These are phyloP conservation scores for Lipomyces sp. DNA, from an alignment of 805 yeast genomes.

Conservation along the genomic window DNA sequence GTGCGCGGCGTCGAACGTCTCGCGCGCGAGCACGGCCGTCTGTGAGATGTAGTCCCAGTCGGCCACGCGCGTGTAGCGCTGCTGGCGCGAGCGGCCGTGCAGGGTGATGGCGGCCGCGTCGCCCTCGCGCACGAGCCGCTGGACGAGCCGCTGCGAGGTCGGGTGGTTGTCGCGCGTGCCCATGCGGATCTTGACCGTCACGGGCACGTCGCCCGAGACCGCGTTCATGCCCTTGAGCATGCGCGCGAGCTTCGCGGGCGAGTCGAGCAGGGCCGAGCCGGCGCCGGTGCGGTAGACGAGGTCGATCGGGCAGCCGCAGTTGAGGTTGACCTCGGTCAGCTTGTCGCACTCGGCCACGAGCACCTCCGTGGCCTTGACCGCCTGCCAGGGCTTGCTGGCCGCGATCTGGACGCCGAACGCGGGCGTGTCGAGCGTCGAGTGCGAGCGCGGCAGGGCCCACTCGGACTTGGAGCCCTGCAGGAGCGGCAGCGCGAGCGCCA, in stretches of 20 bases:
- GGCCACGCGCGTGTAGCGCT: constrained; percentile 85
- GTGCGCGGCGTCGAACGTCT: constrained; percentile 38
- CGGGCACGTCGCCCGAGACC: constrained; percentile 84
- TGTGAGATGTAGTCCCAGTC: constrained; percentile 87
- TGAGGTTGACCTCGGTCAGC: constrained; percentile 80
- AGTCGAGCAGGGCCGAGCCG: constrained; percentile 89
- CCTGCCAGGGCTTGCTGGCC: constrained; percentile 88
- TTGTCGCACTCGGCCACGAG: constrained; percentile 42
- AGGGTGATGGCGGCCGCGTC: constrained; percentile 87
- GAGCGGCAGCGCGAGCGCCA: constrained; percentile 86
- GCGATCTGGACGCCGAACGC: constrained; percentile 89
- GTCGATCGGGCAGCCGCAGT: constrained; percentile 98
- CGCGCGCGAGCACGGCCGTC: constrained; percentile 66
- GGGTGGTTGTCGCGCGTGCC: constrained; percentile 85
- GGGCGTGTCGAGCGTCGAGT: constrained; percentile 51
- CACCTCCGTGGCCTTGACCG: constrained; percentile 86
- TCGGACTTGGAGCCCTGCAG: constrained; percentile 89
- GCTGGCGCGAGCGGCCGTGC: constrained; percentile 96
- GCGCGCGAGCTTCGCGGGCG: constrained; percentile 74
- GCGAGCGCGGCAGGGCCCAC: constrained; percentile 97
- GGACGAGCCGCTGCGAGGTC: constrained; percentile 75
- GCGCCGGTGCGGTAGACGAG: constrained; percentile 91
- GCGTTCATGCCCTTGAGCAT: constrained; percentile 86
- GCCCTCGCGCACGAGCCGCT: constrained; percentile 68
- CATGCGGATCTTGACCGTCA: constrained; percentile 87